A percentile compares a stretch with the other conserved stretches of the same genome.
Evolutionary conservation across 2,329 filamentous ascomycete genomes (phyloP).

Genomic region (Xylaria polymorpha): DNA sequence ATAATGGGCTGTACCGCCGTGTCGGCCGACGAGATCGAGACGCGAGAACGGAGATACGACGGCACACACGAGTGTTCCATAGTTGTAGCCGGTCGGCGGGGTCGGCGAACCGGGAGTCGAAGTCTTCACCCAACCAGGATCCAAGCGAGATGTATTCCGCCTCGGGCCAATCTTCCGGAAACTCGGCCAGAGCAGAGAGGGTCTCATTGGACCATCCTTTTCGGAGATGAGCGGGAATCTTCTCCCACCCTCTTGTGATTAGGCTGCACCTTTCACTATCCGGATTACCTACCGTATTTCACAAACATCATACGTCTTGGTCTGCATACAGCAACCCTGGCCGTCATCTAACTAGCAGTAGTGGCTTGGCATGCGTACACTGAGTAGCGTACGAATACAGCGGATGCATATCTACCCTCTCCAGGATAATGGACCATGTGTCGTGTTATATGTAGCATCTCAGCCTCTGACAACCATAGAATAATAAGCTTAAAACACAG

Average conservation of each 20-base stretch:
- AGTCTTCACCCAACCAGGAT: slow-evolving; percentile 44
- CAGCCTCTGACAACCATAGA: neutral
- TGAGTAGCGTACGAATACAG: neutral
- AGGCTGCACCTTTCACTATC: neutral
- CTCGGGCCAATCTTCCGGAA: slow-evolving; percentile 53
- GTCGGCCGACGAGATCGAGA: slow-evolving; percentile 69
- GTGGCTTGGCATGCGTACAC: slow-evolving; percentile 9
- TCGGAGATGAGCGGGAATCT: slow-evolving; percentile 46
- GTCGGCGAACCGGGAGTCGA: slow-evolving; percentile 43
- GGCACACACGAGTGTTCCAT: slow-evolving; percentile 43
- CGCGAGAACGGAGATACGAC: slow-evolving; percentile 51
- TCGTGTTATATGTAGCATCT: neutral
- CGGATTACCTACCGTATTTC: neutral
- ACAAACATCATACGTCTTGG: neutral
- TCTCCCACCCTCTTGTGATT: slow-evolving; percentile 45
- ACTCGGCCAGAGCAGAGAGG: slow-evolving; percentile 37
- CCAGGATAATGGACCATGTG: neutral
- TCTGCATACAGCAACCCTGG: neutral
- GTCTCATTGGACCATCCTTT: slow-evolving; percentile 40
- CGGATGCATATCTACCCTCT: neutral
- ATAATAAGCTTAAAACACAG: slow-evolving; percentile 15
- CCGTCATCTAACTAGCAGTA: neutral
- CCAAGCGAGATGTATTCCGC: slow-evolving; percentile 50
- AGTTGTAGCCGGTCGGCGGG: slow-evolving; percentile 47
- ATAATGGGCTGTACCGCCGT: slow-evolving; percentile 47